A percentile compares a stretch with the other conserved stretches of the same genome.
Conservation (phyloP, 2,329 filamentous ascomycete genomes). For the Aspergillus tanneri region DNA sequence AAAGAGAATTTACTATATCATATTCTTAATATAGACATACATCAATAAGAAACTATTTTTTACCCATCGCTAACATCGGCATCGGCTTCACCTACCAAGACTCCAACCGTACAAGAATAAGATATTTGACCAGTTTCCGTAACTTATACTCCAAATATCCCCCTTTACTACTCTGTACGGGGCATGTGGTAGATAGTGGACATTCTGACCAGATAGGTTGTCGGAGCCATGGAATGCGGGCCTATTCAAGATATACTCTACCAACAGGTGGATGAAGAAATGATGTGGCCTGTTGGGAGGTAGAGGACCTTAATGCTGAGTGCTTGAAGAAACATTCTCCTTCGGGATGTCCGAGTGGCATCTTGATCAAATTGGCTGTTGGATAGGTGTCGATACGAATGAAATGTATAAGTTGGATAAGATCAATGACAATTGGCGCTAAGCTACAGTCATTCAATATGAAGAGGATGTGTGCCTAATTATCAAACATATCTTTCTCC, state of each 20-base stretch:
- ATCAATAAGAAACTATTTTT: conserved; percentile 6
- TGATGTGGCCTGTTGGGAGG: conserved; percentile 5
- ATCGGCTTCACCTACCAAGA: conserved; percentile 8
- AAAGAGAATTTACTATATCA: background rate
- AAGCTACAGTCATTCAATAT: too few relatives aligned
- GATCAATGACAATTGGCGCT: too few relatives aligned
- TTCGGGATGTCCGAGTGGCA: conserved; percentile 4
- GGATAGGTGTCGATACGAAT: too few relatives aligned
- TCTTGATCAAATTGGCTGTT: too few relatives aligned
- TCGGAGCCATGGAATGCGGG: background rate
- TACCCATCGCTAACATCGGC: conserved; percentile 2
- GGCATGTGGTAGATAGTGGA: background rate
- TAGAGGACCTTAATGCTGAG: background rate
- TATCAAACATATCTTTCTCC: too few relatives aligned
- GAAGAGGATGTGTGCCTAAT: too few relatives aligned
- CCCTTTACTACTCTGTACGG: conserved; percentile 3
- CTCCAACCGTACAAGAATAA: conserved; percentile 6
- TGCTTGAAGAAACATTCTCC: conserved; percentile 10
- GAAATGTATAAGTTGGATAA: too few relatives aligned
- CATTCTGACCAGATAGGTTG: background rate
- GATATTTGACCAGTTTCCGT: background rate
- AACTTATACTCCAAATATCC: background rate
- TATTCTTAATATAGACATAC: background rate
- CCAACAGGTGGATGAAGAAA: conserved; percentile 5
- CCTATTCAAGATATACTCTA: conserved; percentile 7